Evolutionary conservation across 768 basidiomycete genomes (phyloP), one percentile per base, ranked within the genome.

Genomic region (Stropharia rugosoannulata): DNA sequence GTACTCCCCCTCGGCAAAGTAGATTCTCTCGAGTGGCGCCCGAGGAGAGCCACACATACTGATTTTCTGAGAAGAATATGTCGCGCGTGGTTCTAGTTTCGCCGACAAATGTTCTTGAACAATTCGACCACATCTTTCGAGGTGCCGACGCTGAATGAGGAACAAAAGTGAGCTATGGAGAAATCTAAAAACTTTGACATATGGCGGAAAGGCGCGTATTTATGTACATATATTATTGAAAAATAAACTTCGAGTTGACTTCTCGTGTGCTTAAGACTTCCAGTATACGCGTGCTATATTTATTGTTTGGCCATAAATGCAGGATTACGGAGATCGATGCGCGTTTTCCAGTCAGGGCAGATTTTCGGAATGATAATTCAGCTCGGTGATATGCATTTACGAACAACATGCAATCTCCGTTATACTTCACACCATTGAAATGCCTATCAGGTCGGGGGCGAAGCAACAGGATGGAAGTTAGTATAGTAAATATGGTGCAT

Each of bases 351-450:
- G 29, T 19, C 22, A 43, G 51, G 51, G 51, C 29, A 22, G 35
- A 52, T 52, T 52, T 18, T 52, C 51, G 51, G 51, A 52, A 37
- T 43, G 42, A 52, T 19, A 44, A 51, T 37, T 15, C 27, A 25
- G 32, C 39, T 52, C 51, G 51, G 51, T 52, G 51, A 52, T 52
- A 52, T 43, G 42, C 13, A 52, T 29, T 29, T 18, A 29, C 16
- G n/a, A 13, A 35, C 19, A 45, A 19, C 16, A 37, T 41, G 1
- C 39, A 12, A 5, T 42, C 37, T 10, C 19, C 18, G 43, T 3
- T 29, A 32, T 40, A 4, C 29, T 43, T 13, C 16, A 35, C 35
- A 27, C 18, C 12, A 36, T 43, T 29, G 29, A 44, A 18, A 37
- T 43, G 41, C 35, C 51, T 52, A 52, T 52, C 41, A 45, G 10